Evolutionary conservation across 1,139 yeast genomes (phyloP).

Genomic region (Petasospora rhodanensis): DNA sequence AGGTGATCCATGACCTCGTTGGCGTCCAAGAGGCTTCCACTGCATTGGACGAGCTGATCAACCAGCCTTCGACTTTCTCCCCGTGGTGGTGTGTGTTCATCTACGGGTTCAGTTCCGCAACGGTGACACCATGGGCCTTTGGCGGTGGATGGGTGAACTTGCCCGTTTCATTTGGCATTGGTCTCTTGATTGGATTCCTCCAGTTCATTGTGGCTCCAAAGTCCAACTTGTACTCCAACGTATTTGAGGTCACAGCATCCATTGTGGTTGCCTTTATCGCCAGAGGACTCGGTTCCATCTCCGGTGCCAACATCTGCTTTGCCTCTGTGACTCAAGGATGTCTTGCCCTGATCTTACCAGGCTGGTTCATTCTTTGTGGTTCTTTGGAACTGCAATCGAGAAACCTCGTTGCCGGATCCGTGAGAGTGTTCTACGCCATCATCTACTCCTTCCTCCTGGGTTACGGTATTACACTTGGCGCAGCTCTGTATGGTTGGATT

Average conservation of each 20-base stretch:
- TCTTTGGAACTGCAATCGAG: conserved; percentile 86
- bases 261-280: conserved; percentile 84
- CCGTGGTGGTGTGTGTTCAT: conserved; percentile 76
- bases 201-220: conserved; percentile 79
- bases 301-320: conserved; percentile 66
- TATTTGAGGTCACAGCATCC: conserved; percentile 86
- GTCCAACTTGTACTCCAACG: conserved; percentile 79
- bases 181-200: conserved; percentile 75
- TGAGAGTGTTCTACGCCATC: conserved; percentile 95
- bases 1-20: conserved; percentile 80
- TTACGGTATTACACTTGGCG: conserved; percentile 91
- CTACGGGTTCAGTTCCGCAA: conserved; percentile 75
- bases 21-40: conserved; percentile 84
- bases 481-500: conserved; percentile 93
- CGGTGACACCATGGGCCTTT: conserved; percentile 85
- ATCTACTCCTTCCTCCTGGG: conserved; percentile 87
- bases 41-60: conserved; percentile 62
- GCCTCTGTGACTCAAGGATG: conserved; percentile 89
- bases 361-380: conserved; percentile 88
- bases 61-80: conserved; percentile 57
- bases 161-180: conserved; percentile 79
- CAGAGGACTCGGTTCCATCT: conserved; percentile 83
- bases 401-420: conserved; percentile 90
- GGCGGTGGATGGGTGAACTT: conserved; percentile 89
- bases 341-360: conserved; percentile 85